These are phyloP conservation scores for Trichoderma endophyticum DNA, from an alignment of 2,329 filamentous ascomycete genomes.

Conservation along the genomic window DNA sequence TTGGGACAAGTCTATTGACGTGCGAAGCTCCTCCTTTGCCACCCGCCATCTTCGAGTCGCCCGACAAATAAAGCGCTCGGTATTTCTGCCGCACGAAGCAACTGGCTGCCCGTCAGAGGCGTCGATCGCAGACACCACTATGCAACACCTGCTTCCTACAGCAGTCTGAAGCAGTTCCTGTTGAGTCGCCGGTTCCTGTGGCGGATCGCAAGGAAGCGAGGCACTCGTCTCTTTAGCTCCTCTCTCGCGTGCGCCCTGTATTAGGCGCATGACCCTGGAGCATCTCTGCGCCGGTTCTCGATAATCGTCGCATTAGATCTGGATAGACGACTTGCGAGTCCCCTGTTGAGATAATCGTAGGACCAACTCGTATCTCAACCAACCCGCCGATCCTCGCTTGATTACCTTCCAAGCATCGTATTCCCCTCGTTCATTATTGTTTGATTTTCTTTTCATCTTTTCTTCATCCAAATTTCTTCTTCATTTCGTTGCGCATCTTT, in stretches of 20 bases:
- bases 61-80: not conserved
- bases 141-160: not conserved
- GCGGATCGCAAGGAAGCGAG: slow-evolving; percentile 6
- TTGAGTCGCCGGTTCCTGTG: not conserved
- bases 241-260: not conserved
- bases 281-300: not conserved
- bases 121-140: slow-evolving; percentile 8
- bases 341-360: not conserved
- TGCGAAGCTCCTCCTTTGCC: slow-evolving; percentile 11
- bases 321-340: not conserved
- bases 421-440: not conserved
- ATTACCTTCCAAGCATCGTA: not conserved
- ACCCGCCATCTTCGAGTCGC: slow-evolving; percentile 13
- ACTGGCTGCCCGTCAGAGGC: slow-evolving; percentile 1
- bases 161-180: slow-evolving; percentile 12
- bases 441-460: not conserved
- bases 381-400: not conserved
- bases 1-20: not conserved
- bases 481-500: not conserved
- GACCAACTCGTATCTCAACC: not conserved
- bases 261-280: not conserved
- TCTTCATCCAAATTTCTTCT: not conserved
- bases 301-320: not conserved
- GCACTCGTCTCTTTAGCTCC: not conserved
- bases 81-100: not conserved